Conservation (phyloP, 139 green algal species). For the Dunaliella sp. region DNA sequence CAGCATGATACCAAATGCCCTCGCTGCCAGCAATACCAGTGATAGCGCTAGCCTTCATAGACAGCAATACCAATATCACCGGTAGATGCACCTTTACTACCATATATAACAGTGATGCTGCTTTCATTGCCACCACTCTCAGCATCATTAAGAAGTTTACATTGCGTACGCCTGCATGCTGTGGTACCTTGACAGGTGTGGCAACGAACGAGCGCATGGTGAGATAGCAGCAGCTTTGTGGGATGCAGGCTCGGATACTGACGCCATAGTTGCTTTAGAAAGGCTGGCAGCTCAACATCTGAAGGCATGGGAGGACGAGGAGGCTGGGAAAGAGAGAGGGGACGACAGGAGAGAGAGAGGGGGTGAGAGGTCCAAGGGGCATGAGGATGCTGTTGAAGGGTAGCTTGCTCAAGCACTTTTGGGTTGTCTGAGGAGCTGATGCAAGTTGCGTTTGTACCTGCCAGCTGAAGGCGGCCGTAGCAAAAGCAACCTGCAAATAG, state of each 20-base stretch:
- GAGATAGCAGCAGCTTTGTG: constrained; percentile 68
- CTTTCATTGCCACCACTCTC: no score
- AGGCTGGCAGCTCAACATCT: constrained; percentile 44
- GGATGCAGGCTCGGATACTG: constrained; percentile 54
- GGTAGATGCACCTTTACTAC: no score
- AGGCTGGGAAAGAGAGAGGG: not conserved
- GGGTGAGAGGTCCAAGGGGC: not conserved
- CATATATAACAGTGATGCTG: no score
- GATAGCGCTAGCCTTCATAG: no score
- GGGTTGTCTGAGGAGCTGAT: not conserved
- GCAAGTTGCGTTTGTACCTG: not conserved
- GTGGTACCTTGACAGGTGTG: not conserved
- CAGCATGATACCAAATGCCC: no score
- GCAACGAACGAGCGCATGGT: constrained; percentile 46
- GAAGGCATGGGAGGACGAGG: constrained; percentile 55
- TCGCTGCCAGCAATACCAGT: no score
- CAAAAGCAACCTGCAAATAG: no score
- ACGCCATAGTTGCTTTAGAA: constrained; percentile 46
- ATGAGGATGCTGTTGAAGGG: not conserved
- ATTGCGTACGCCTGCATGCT: not conserved
- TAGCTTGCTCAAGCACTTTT: not conserved
- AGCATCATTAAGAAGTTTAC: no score
- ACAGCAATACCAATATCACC: no score
- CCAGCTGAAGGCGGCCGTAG: no score
- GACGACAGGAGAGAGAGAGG: not conserved